phyloP scores from a whole-genome alignment of 805 yeast species.

The Metschnikowia similis region DNA sequence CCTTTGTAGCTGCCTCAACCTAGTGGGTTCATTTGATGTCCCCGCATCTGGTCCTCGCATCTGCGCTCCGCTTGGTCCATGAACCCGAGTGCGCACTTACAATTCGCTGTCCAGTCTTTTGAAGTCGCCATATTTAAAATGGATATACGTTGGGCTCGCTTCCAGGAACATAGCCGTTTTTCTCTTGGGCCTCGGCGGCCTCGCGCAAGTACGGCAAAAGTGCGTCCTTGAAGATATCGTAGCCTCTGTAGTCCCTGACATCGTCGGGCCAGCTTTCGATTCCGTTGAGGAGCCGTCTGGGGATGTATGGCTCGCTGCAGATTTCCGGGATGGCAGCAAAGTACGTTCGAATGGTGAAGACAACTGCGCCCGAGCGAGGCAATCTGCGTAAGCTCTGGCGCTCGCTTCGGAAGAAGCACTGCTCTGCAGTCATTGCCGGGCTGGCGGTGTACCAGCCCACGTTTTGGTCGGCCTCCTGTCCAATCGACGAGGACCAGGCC shows the following conservation, averaged over 20 bases:
- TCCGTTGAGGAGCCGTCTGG: slow-evolving; percentile 56
- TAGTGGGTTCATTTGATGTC: too few species aligned
- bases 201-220: slow-evolving; percentile 51
- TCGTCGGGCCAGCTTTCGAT: slow-evolving; percentile 57
- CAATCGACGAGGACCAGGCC: slow-evolving; percentile 64
- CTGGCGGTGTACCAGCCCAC: slow-evolving; percentile 66
- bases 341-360: slow-evolving; percentile 62
- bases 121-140: slow-evolving; percentile 10
- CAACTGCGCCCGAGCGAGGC: slow-evolving; percentile 53
- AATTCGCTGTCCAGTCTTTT: too few species aligned
- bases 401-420: slow-evolving; percentile 57
- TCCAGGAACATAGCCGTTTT: slow-evolving; percentile 35
- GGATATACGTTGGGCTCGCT: slow-evolving; percentile 43
- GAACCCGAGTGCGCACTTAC: too few species aligned
- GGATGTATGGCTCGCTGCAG: slow-evolving; percentile 57
- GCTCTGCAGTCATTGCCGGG: slow-evolving; percentile 42
- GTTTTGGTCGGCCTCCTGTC: slow-evolving; percentile 44
- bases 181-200: slow-evolving; percentile 47
- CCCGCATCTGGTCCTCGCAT: too few species aligned
- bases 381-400: slow-evolving; percentile 60
- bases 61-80: too few species aligned
- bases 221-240: slow-evolving; percentile 47
- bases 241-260: slow-evolving; percentile 60
- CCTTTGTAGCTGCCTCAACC: too few species aligned
- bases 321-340: slow-evolving; percentile 52